Evolutionary conservation across 2,329 filamentous ascomycete genomes (phyloP).

Genomic region (Fusarium irregulare): DNA sequence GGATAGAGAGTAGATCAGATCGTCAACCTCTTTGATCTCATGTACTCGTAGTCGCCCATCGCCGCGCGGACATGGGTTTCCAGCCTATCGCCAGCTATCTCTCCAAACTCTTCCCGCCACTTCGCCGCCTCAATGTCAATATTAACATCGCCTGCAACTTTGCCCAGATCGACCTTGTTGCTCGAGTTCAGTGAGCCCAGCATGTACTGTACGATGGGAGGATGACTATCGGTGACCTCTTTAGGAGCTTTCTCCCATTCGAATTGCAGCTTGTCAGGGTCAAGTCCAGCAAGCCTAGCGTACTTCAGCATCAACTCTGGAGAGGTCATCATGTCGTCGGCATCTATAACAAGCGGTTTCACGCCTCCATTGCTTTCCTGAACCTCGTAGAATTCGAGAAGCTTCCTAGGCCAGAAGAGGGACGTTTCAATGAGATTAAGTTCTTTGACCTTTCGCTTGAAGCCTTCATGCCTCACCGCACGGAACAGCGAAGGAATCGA

Average conservation of each 20-base stretch:
- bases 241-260: neutral
- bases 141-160: neutral
- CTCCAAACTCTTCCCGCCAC: neutral
- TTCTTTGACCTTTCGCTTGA: neutral
- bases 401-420: neutral
- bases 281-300: neutral
- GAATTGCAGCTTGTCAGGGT: neutral
- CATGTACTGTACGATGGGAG: neutral
- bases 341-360: neutral
- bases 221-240: neutral
- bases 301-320: neutral
- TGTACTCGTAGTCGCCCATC: neutral
- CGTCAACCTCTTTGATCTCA: neutral
- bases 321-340: constrained; percentile 2
- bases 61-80: neutral
- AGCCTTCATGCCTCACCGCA: neutral
- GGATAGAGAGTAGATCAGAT: neutral
- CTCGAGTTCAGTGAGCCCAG: neutral
- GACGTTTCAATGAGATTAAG: neutral
- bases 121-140: neutral
- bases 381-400: neutral
- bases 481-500: neutral
- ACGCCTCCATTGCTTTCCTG: neutral
- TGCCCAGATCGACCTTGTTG: neutral
- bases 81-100: neutral